Conservation (phyloP, 257 asterid species). For the Ilex aquifolium region DNA sequence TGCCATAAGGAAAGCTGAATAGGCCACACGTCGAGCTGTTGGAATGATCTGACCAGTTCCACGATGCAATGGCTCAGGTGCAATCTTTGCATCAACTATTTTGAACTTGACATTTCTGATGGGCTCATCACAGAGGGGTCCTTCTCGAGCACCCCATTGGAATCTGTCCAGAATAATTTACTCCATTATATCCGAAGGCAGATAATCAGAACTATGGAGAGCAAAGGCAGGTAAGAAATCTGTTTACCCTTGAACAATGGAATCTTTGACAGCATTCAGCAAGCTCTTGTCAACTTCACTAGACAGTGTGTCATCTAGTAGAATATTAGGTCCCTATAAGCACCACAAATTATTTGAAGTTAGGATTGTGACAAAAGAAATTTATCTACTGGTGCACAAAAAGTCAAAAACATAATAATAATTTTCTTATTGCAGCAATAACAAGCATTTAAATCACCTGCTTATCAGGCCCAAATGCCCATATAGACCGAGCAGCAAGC, state of each 20-base stretch:
- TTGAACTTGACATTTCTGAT: conserved; percentile 94
- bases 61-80: conserved; percentile 93
- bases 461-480: conserved; percentile 99
- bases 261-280: conserved; percentile 83
- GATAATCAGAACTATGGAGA: conserved; percentile 3
- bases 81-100: conserved; percentile 92
- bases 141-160: conserved; percentile 99
- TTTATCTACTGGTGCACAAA: conserved; percentile 2
- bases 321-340: conserved; percentile 82
- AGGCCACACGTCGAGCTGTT: conserved; percentile 97
- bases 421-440: background rate
- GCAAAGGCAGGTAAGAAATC: background rate
- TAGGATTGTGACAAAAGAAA: background rate
- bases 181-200: conserved; percentile 1
- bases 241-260: conserved; percentile 91
- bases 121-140: conserved; percentile 98
- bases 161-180: conserved; percentile 51
- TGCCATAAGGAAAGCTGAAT: conserved; percentile 96
- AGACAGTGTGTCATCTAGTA: conserved; percentile 88
- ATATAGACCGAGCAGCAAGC: conserved; percentile 95
- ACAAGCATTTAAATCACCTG: conserved; percentile 45
- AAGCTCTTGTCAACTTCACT: conserved; percentile 92
- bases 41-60: conserved; percentile 99
- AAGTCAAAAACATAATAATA: background rate
- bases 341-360: background rate